phyloP scores from a whole-genome alignment of 306 rosid species.

The Prunus kanzakura region DNA sequence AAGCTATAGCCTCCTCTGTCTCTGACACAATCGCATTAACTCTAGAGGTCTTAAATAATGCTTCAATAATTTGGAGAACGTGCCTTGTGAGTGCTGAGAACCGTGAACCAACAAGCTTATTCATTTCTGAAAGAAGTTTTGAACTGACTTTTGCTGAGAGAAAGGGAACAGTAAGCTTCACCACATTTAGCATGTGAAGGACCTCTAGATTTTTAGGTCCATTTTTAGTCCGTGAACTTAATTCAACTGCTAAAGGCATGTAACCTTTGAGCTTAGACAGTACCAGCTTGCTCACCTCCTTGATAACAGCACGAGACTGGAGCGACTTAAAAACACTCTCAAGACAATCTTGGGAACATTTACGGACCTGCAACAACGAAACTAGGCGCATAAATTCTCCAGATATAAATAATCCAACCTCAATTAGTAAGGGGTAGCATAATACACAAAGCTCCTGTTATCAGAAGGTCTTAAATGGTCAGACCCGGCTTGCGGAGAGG shows the following conservation, averaged over 20 bases:
- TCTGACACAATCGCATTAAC: constrained; percentile 39
- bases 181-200: constrained; percentile 61
- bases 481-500: not conserved
- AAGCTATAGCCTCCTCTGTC: constrained; percentile 45
- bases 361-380: constrained; percentile 58
- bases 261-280: constrained; percentile 55
- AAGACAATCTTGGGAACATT: constrained; percentile 82
- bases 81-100: constrained; percentile 60
- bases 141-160: constrained; percentile 54
- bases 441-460: not conserved
- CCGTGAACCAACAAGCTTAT: constrained; percentile 46
- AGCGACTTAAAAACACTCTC: constrained; percentile 60
- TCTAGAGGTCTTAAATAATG: constrained; percentile 51
- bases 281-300: constrained; percentile 78
- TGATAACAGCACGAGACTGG: constrained; percentile 39
- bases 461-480: not conserved
- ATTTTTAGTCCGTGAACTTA: constrained; percentile 31
- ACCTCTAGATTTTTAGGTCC: constrained; percentile 59
- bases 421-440: not conserved
- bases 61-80: constrained; percentile 55
- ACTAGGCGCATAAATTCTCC: not conserved
- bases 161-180: constrained; percentile 58
- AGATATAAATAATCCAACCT: not conserved
- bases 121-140: constrained; percentile 50
- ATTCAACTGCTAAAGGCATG: constrained; percentile 49